A percentile compares a stretch with the other conserved stretches of the same genome.
Evolutionary conservation across 495 filamentous ascomycete genomes (phyloP).

Genomic region (Penicillium riverlandense): DNA sequence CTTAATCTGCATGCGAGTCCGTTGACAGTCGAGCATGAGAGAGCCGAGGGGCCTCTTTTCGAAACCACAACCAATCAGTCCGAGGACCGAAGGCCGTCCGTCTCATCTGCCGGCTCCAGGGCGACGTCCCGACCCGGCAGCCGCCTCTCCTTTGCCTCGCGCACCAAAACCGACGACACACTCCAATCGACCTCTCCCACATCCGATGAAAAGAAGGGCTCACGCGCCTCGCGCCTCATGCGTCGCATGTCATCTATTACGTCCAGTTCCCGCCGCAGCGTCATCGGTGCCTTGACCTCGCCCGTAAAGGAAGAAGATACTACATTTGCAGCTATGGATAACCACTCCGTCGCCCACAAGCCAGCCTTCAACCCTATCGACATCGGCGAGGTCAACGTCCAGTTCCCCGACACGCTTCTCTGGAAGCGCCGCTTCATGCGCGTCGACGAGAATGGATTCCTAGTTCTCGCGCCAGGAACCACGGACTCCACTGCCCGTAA

Average conservation of each 20-base stretch:
- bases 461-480: conserved; percentile 60
- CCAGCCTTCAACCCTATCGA: conserved; percentile 38
- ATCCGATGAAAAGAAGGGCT: conserved; percentile 57
- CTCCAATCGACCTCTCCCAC: conserved; percentile 33
- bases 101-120: conserved; percentile 26
- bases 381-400: conserved; percentile 85
- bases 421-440: conserved; percentile 86
- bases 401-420: conserved; percentile 85
- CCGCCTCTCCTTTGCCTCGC: conserved; percentile 32
- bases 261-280: conserved; percentile 52
- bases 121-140: conserved; percentile 27
- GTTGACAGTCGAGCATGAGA: conserved; percentile 62
- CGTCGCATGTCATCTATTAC: conserved; percentile 71
- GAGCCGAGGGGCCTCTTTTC: conserved; percentile 21
- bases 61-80: conserved; percentile 5
- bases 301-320: conserved; percentile 57
- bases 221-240: conserved; percentile 66
- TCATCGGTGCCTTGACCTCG: conserved; percentile 45
- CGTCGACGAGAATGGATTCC: conserved; percentile 67
- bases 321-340: conserved; percentile 15
- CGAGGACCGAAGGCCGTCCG: conserved; percentile 29
- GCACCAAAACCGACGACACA: conserved; percentile 25
- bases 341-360: conserved; percentile 22
- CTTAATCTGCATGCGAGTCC: conserved; percentile 65
- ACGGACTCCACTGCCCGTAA: conserved; percentile 39